Evolutionary conservation across 2,329 filamentous ascomycete species (phyloP).

Genomic region (Alternaria triticina): DNA sequence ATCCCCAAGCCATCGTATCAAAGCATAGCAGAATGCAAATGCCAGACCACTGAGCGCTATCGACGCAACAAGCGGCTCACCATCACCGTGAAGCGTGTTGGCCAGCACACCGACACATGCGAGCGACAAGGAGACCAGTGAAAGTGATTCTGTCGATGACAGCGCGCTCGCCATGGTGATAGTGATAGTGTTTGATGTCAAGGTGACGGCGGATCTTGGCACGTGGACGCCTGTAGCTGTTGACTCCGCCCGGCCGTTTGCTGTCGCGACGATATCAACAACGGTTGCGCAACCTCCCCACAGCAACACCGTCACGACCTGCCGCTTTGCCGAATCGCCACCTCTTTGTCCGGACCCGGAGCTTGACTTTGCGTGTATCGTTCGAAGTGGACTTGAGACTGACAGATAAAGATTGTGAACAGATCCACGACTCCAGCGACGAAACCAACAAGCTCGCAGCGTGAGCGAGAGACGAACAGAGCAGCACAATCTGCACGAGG

Average conservation of each 20-base stretch:
- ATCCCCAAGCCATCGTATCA: conserved; percentile 92
- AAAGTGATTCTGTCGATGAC: conserved; percentile 61
- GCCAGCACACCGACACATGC: conserved; percentile 75
- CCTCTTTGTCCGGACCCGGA: not conserved
- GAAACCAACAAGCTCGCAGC: conserved; percentile 7
- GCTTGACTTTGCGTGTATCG: conserved; percentile 1
- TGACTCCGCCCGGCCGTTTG: conserved; percentile 10
- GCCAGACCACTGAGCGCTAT: conserved; percentile 85
- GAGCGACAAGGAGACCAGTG: conserved; percentile 67
- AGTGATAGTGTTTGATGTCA: conserved; percentile 1
- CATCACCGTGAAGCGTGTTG: conserved; percentile 82
- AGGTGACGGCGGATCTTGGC: conserved; percentile 20
- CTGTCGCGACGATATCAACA: conserved; percentile 11
- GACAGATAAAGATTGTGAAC: not conserved
- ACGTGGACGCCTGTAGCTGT: conserved; percentile 10
- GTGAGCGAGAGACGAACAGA: conserved; percentile 16
- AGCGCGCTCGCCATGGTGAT: conserved; percentile 49
- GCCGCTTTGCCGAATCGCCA: not conserved
- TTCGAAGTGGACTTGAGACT: not conserved
- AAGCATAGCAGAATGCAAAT: conserved; percentile 79
- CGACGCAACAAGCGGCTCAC: conserved; percentile 87
- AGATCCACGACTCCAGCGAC: conserved; percentile 13
- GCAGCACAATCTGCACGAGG: conserved; percentile 21
- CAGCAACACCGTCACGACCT: not conserved
- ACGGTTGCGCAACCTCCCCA: not conserved